Evolutionary conservation across 2,329 filamentous ascomycete species (phyloP), one percentile per base, ranked within the genome.

Genomic region (Aureobasidium sp.): DNA sequence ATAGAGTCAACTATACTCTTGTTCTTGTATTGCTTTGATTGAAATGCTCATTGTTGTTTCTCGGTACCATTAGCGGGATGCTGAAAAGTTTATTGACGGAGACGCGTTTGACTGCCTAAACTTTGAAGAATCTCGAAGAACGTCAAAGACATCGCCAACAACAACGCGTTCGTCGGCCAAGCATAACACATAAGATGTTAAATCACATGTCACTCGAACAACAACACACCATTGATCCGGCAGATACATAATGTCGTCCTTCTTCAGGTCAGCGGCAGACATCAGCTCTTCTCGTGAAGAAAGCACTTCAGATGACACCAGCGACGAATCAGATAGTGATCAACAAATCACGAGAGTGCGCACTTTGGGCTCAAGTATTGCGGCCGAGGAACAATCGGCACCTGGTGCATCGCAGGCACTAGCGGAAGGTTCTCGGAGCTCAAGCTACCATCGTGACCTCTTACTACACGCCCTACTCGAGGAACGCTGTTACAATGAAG

Each of bases 391-490:
- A 34, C 53, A 56, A 27, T 56, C 46, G 5, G 61, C n/a, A 5
- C 46, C 48, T 27, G 57, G 57, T 7, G 57, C 57, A 2, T 5
- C 36, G 34, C 34, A 63, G 23, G 39, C 59, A 20, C 46, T 63
- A 44, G 57, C 41, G 26, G 34, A 61, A 36, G 57, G 39, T 2
- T 55, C 59, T 29, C 48, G 58, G n/a, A 46, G 44, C 46, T 61
- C 50, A 26, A 64, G 53, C 42, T 60, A 64, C 34, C 66, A 68
- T 23, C 65, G 68, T 37, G 74, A 78, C 60, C 66, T 77, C 15
- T 64, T 79, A 12, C 65, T 80, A 5, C 77, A 79, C 66, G 73
- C 78, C 2, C 64, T 80, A 26, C 69, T 80, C 1, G 78, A 80
- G 67, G 74, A 78, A 48, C 73, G 75, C 58, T 76, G 76, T 39